Evolutionary conservation across 176 grass and related monocot genomes (phyloP).

Genomic region (Lolium perenne): DNA sequence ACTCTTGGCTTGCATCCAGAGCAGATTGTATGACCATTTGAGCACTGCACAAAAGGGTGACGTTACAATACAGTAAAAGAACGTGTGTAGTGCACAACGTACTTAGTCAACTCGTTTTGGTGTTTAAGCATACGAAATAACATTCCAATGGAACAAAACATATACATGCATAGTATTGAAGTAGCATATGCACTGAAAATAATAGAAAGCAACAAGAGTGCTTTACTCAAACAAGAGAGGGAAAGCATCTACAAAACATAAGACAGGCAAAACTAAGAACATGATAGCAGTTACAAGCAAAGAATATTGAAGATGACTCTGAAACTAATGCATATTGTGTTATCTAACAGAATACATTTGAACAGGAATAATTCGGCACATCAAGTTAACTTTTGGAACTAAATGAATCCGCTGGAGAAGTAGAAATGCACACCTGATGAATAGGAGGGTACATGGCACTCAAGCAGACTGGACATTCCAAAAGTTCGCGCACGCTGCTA

Average conservation of each 20-base stretch:
- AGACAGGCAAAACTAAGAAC: slow-evolving; percentile 5
- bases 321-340: slow-evolving; percentile 23
- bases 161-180: neutral
- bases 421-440: slow-evolving; percentile 61
- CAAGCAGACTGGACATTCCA: slow-evolving; percentile 81
- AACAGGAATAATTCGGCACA: neutral
- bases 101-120: neutral
- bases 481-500: slow-evolving; percentile 77
- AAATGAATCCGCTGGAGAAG: neutral
- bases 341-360: neutral
- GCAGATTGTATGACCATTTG: slow-evolving; percentile 64
- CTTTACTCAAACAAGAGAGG: neutral
- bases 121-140: slow-evolving; percentile 21
- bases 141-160: neutral
- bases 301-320: slow-evolving; percentile 31
- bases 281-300: neutral
- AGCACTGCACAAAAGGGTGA: slow-evolving; percentile 53
- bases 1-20: slow-evolving; percentile 69
- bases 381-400: neutral
- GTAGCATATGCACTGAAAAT: neutral
- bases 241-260: neutral
- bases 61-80: slow-evolving; percentile 32
- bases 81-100: neutral
- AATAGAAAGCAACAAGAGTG: neutral
- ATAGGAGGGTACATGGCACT: slow-evolving; percentile 89